Conservation (phyloP, 1,139 yeast species). For the Arxiozyma slooffiae region DNA sequence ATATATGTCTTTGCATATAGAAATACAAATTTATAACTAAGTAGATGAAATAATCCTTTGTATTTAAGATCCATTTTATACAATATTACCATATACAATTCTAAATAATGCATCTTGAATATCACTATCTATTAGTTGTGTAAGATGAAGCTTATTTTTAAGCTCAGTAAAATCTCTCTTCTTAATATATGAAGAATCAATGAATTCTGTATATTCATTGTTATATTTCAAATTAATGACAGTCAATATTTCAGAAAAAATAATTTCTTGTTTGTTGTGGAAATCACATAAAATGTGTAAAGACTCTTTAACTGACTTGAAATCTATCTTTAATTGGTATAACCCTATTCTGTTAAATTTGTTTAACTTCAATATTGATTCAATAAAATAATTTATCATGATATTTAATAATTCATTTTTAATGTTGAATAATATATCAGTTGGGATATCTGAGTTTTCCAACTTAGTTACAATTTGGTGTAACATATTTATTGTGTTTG, state of each 20-base stretch:
- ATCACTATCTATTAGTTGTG: slow-evolving; percentile 28
- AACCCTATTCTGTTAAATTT: slow-evolving; percentile 51
- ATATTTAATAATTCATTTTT: slow-evolving; percentile 37
- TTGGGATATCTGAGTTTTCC: slow-evolving; percentile 23
- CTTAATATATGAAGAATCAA: slow-evolving; percentile 28
- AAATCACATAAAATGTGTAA: slow-evolving; percentile 32
- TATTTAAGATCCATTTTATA: slow-evolving; percentile 4
- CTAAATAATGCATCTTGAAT: slow-evolving; percentile 33
- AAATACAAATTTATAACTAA: no score
- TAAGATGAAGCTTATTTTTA: slow-evolving; percentile 18
- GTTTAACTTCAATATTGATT: slow-evolving; percentile 54
- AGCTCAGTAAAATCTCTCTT: slow-evolving; percentile 25
- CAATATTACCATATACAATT: slow-evolving; percentile 20
- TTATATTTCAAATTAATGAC: slow-evolving; percentile 35
- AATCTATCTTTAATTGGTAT: slow-evolving; percentile 46
- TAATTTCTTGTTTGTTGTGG: slow-evolving; percentile 32
- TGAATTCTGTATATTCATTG: slow-evolving; percentile 30
- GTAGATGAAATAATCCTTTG: background rate
- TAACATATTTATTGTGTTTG: slow-evolving; percentile 19
- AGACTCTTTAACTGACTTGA: slow-evolving; percentile 37
- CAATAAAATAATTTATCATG: slow-evolving; percentile 43
- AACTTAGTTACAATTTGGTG: slow-evolving; percentile 28
- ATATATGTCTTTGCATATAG: no score
- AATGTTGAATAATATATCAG: slow-evolving; percentile 24
- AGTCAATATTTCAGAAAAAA: slow-evolving; percentile 34